These are phyloP conservation scores for Inonotus hispidus DNA, from an alignment of 1,284 basidiomycete species.

Conservation along the genomic window DNA sequence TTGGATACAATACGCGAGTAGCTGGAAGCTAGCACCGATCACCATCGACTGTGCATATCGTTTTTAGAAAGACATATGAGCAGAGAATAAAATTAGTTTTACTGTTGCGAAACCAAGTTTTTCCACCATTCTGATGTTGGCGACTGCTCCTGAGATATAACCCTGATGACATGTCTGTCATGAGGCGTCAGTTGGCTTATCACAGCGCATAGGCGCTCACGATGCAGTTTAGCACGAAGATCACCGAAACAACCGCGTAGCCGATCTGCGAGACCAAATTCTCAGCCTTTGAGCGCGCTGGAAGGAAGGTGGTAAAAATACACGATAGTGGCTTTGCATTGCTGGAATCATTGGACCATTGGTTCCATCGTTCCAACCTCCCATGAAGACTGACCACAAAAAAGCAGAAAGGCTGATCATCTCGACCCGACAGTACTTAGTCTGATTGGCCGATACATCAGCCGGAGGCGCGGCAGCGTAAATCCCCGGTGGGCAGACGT, in stretches of 20 bases:
- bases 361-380: constrained; percentile 59
- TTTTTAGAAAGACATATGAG: background rate
- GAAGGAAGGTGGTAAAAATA: constrained; percentile 24
- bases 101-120: constrained; percentile 58
- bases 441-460: background rate
- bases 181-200: background rate
- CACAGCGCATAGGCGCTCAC: constrained; percentile 27
- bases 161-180: constrained; percentile 34
- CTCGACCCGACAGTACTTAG: constrained; percentile 7
- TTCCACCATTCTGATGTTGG: constrained; percentile 52
- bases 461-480: background rate
- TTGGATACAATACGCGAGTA: constrained; percentile 47
- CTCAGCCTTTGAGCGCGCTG: background rate
- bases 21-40: constrained; percentile 32
- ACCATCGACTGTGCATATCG: constrained; percentile 2
- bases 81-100: background rate
- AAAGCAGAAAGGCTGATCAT: constrained; percentile 29
- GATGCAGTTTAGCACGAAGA: constrained; percentile 42
- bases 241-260: constrained; percentile 42
- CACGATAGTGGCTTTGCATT: constrained; percentile 49
- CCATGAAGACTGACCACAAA: constrained; percentile 39
- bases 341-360: constrained; percentile 57
- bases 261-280: constrained; percentile 31
- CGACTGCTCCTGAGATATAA: constrained; percentile 45
- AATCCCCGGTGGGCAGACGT: background rate